These are phyloP conservation scores for Saposhnikovia divaricata DNA, from an alignment of 129 eudicot genomes.

Conservation along the genomic window DNA sequence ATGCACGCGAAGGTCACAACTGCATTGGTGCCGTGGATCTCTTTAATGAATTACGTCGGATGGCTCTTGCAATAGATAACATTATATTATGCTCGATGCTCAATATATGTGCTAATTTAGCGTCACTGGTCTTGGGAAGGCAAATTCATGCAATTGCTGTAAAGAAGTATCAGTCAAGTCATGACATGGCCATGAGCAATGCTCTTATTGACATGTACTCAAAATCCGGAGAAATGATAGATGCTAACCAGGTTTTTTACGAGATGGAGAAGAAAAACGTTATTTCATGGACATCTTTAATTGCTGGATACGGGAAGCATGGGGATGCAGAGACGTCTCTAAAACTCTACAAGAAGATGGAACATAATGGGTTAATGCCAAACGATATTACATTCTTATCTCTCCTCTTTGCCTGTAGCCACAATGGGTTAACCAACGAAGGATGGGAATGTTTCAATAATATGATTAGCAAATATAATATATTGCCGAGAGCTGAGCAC, in stretches of 20 bases:
- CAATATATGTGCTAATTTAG: conserved; percentile 54
- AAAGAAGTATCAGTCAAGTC: conserved; percentile 29
- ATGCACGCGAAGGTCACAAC: conserved; percentile 36
- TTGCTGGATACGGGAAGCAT: conserved; percentile 54
- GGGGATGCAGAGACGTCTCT: conserved; percentile 53
- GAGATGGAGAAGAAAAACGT: conserved; percentile 50
- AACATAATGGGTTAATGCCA: conserved; percentile 48
- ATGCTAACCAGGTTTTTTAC: conserved; percentile 37
- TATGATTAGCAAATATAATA: conserved; percentile 44
- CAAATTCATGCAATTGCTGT: conserved; percentile 46
- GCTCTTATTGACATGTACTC: conserved; percentile 75
- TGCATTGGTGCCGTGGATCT: conserved; percentile 35
- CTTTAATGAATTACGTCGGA: conserved; percentile 37
- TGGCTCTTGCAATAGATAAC: conserved; percentile 29
- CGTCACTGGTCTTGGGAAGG: conserved; percentile 45
- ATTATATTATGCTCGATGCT: conserved; percentile 54
- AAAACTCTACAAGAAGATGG: conserved; percentile 43
- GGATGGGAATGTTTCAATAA: conserved; percentile 39
- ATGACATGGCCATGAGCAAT: conserved; percentile 48
- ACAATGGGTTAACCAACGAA: conserved; percentile 45
- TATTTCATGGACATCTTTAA: conserved; percentile 73
- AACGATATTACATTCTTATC: conserved; percentile 56
- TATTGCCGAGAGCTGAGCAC: conserved; percentile 53
- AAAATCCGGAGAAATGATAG: conserved; percentile 53
- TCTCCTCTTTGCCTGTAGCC: conserved; percentile 67